Percentiles rank a stretch among this genome's conserved stretches.
These are phyloP conservation scores for Musa itinerans DNA, from an alignment of 176 grass and related monocot species.

Conservation along the genomic window DNA sequence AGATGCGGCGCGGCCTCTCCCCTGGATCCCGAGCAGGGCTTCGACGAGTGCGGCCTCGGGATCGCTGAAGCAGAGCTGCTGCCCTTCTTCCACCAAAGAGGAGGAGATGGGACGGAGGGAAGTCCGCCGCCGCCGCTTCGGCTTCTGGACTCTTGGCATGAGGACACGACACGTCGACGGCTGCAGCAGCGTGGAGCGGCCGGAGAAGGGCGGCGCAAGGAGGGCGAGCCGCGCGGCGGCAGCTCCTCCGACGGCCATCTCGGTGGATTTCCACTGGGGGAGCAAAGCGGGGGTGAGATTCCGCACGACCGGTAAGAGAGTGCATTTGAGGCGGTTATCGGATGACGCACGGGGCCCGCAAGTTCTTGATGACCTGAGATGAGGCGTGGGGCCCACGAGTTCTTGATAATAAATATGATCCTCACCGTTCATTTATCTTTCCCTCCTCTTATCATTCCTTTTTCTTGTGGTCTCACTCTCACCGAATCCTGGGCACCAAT, in stretches of 20 bases:
- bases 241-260: not conserved
- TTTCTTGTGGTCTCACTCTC: too few relatives aligned
- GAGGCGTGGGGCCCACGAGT: too few relatives aligned
- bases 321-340: too few relatives aligned
- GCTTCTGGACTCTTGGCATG: not conserved
- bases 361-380: too few relatives aligned
- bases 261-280: not conserved
- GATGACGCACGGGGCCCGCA: too few relatives aligned
- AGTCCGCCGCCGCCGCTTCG: not conserved
- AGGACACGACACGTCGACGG: not conserved
- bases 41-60: constrained; percentile 53
- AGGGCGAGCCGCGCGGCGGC: not conserved
- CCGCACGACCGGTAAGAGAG: not conserved
- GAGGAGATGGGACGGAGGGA: constrained; percentile 12
- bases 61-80: constrained; percentile 32
- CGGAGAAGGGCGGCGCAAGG: not conserved
- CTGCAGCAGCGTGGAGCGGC: not conserved
- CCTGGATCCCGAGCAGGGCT: constrained; percentile 72
- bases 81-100: not conserved
- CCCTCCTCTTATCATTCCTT: too few relatives aligned
- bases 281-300: not conserved
- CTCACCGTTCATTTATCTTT: too few relatives aligned
- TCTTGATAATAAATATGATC: too few relatives aligned
- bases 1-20: constrained; percentile 57
- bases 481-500: too few relatives aligned